Percentiles rank a stretch among this genome's conserved stretches.
phyloP scores from a whole-genome alignment of 2,329 filamentous ascomycete genomes.

The Epichloe typhina region DNA sequence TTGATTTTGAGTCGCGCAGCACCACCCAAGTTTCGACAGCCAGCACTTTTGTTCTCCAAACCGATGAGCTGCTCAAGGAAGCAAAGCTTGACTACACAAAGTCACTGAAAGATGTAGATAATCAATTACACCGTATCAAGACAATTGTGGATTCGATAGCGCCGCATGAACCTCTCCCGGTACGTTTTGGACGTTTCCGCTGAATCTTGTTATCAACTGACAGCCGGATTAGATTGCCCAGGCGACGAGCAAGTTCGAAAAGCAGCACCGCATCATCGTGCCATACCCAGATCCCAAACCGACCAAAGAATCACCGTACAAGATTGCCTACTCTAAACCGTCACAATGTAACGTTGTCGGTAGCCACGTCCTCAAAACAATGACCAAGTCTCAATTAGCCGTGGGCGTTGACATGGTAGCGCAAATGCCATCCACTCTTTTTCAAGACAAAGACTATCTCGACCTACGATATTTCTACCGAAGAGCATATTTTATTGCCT shows the following conservation, averaged over 20 bases:
- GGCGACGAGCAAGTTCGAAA: conserved; percentile 54
- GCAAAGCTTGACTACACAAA: conserved; percentile 38
- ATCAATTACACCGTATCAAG: conserved; percentile 38
- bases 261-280: conserved; percentile 53
- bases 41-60: conserved; percentile 45
- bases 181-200: conserved; percentile 19
- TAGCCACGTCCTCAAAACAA: conserved; percentile 68
- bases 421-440: conserved; percentile 65
- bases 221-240: conserved; percentile 43
- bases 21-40: conserved; percentile 30
- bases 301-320: conserved; percentile 64
- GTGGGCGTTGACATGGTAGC: conserved; percentile 70
- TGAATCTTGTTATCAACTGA: background rate
- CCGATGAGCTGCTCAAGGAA: conserved; percentile 45
- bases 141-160: conserved; percentile 36
- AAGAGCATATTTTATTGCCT: conserved; percentile 79
- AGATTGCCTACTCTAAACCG: conserved; percentile 65
- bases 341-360: conserved; percentile 75
- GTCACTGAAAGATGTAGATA: conserved; percentile 34
- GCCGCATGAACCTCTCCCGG: conserved; percentile 35
- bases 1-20: conserved; percentile 27
- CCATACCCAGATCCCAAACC: conserved; percentile 79
- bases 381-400: conserved; percentile 47
- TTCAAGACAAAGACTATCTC: conserved; percentile 90
- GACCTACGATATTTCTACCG: conserved; percentile 94